Conservation (phyloP, 306 rosid genomes). For the Cercis canadensis region DNA sequence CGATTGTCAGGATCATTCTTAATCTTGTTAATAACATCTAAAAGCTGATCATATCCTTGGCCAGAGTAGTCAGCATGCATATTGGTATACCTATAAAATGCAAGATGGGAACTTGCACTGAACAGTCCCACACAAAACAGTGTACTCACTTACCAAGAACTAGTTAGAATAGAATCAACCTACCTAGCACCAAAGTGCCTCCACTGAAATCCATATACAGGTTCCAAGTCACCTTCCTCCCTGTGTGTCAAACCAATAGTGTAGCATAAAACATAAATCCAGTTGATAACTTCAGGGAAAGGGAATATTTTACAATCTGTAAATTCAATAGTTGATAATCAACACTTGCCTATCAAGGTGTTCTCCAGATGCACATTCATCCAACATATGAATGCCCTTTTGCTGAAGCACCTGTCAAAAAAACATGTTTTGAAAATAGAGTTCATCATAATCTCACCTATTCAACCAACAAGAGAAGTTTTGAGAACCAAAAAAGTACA, state of each 20-base stretch:
- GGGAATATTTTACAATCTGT: constrained; percentile 13
- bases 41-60: constrained; percentile 93
- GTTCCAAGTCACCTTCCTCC: constrained; percentile 97
- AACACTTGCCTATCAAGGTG: constrained; percentile 88
- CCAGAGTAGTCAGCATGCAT: constrained; percentile 92
- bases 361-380: constrained; percentile 92
- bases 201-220: constrained; percentile 98
- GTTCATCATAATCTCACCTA: constrained; percentile 7
- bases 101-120: constrained; percentile 23
- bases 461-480: constrained; percentile 23
- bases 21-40: constrained; percentile 86
- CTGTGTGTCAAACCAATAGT: constrained; percentile 84
- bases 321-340: constrained; percentile 14
- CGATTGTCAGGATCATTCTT: constrained; percentile 86
- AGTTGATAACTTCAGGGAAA: constrained; percentile 32
- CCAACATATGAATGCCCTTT: constrained; percentile 91
- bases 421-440: constrained; percentile 28
- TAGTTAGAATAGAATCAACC: constrained; percentile 39
- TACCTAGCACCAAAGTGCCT: constrained; percentile 98
- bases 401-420: constrained; percentile 81
- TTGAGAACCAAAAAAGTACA: constrained; percentile 4
- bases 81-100: constrained; percentile 74
- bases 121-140: neutral
- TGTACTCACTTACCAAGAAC: neutral
- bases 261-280: constrained; percentile 39